phyloP scores from a whole-genome alignment of 2,329 filamentous ascomycete species.

The Penicillium sp. region DNA sequence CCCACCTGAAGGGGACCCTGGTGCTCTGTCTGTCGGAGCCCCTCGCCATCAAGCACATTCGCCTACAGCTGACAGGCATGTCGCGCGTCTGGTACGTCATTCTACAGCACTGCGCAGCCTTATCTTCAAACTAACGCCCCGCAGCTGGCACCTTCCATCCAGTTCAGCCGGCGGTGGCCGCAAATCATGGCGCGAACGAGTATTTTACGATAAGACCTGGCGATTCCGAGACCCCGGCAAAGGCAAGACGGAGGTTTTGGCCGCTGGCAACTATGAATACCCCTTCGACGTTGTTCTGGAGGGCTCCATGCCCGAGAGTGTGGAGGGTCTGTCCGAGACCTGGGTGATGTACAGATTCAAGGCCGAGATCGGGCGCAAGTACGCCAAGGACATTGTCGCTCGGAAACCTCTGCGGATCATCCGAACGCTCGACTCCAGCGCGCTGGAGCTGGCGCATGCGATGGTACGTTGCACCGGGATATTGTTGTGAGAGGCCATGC shows the following conservation, averaged over 20 bases:
- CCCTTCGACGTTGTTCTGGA: conserved; percentile 74
- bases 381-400: conserved; percentile 80
- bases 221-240: conserved; percentile 59
- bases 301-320: conserved; percentile 71
- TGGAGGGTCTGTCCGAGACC: conserved; percentile 83
- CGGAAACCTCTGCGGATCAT: conserved; percentile 77
- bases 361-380: conserved; percentile 84
- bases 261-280: conserved; percentile 78
- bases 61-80: conserved; percentile 68
- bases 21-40: conserved; percentile 70
- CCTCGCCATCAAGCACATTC: conserved; percentile 70
- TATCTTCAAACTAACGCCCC: background rate
- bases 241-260: conserved; percentile 56
- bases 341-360: conserved; percentile 89
- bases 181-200: conserved; percentile 43
- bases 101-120: background rate
- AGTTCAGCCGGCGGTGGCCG: conserved; percentile 37
- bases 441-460: conserved; percentile 75
- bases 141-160: conserved; percentile 38
- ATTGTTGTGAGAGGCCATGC: background rate
- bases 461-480: conserved; percentile 58
- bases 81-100: conserved; percentile 64
- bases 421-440: conserved; percentile 71
- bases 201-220: conserved; percentile 69
- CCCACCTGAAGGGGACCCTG: conserved; percentile 69